Conservation (phyloP, 1,284 basidiomycete genomes). For the Ceratobasidium sp. region DNA sequence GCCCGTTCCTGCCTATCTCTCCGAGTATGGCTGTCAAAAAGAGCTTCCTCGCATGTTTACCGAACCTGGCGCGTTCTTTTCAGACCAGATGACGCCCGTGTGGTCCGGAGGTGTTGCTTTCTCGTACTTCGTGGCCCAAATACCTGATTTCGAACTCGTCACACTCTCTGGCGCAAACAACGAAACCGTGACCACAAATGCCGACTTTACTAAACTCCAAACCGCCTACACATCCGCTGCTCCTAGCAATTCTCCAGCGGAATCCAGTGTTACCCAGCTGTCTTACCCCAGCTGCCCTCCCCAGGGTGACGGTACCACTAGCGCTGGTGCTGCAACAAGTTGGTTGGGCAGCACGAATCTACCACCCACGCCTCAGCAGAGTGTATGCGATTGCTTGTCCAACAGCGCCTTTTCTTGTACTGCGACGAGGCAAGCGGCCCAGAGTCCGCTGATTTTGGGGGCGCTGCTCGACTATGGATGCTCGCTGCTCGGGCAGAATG, state of each 20-base stretch:
- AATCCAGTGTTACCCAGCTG: slow-evolving; percentile 68
- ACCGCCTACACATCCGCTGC: slow-evolving; percentile 72
- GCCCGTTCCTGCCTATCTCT: slow-evolving; percentile 89
- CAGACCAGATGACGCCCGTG: slow-evolving; percentile 76
- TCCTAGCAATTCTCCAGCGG: slow-evolving; percentile 75
- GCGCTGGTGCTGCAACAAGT: slow-evolving; percentile 6
- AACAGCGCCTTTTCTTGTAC: slow-evolving; percentile 75
- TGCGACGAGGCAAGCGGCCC: slow-evolving; percentile 72
- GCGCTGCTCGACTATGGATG: slow-evolving; percentile 78
- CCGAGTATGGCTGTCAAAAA: slow-evolving; percentile 74
- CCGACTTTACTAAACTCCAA: slow-evolving; percentile 79
- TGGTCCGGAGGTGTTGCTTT: slow-evolving; percentile 94
- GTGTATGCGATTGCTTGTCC: slow-evolving; percentile 84
- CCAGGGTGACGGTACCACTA: slow-evolving; percentile 57
- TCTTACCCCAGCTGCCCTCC: slow-evolving; percentile 70
- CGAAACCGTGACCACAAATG: slow-evolving; percentile 70
- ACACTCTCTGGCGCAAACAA: slow-evolving; percentile 73
- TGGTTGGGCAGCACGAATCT: slow-evolving; percentile 78
- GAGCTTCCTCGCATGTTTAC: slow-evolving; percentile 79
- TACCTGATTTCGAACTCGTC: slow-evolving; percentile 87
- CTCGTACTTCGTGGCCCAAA: slow-evolving; percentile 78
- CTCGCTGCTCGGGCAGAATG: slow-evolving; percentile 70
- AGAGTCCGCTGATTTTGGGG: slow-evolving; percentile 77
- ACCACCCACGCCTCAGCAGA: slow-evolving; percentile 86
- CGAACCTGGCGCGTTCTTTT: slow-evolving; percentile 81